Base-by-base conservation (phyloP, 2,329 filamentous ascomycete genomes). In the Aspergillus niger region DNA sequence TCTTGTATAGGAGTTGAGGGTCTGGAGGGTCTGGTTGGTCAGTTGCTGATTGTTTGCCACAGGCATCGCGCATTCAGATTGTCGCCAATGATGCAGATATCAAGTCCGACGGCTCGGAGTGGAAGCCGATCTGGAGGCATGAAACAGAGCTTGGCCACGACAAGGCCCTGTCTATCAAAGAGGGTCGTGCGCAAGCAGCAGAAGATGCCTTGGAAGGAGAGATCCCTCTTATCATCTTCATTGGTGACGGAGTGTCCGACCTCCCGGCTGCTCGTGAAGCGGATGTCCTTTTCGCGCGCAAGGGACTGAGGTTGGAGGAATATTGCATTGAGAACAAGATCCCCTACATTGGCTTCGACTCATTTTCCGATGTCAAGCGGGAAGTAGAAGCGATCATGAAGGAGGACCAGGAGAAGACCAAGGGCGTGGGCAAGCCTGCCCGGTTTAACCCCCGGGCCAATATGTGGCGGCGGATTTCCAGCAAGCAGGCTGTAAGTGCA, bases 191-290 rank as follows among this genome's bases (percentile, higher is more conserved):
- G 7, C 73, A 79, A 20, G 86, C 85, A 1, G 78, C 83, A 63
- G 72, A 85, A 4, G 76, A 82, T 51, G 83, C 81, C 61, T 83
- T 85, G 15, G 84, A 89, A 60, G 86, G 84, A 58, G 85, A 85
- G 2, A 82, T 89, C 50, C 87, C 87, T 0, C 77, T 89, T 55
- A 88, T 90, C 65, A 79, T 90, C 55, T 90, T 90, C 76, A 89
- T 90, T 65, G 87, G 88, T 52, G 88, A 90, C 68, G 88, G 87
- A 22, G 86, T 90, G 5, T 88, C 85, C 0, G 88, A 90, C 69
- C 80, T 90, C 1, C 82, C 88, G 0, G 87, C 87, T 2, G 87
- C 88, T 1, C 80, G 86, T 30, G 82, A 90, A 69, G 86, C 87
- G 1, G 88, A 90, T 69, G 85, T 90, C 0, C 82, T 90, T 10